Conservation (phyloP, 768 basidiomycete genomes). For the Trametes maxima region DNA sequence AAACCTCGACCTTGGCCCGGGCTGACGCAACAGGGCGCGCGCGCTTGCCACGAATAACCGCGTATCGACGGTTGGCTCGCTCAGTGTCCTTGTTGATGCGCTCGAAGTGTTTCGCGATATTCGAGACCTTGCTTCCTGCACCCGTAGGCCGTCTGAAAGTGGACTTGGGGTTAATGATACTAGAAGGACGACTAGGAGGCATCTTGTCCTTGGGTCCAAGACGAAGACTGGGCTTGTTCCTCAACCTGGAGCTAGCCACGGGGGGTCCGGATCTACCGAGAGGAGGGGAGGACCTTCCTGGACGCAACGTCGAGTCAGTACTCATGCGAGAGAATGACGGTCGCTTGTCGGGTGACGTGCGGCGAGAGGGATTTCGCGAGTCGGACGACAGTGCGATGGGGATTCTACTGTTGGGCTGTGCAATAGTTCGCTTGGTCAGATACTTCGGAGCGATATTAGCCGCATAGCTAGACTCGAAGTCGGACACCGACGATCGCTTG, state of each 20-base stretch:
- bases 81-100: conserved; percentile 76
- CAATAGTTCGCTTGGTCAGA: conserved; percentile 53
- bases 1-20: conserved; percentile 83
- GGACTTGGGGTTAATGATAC: conserved; percentile 48
- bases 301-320: conserved; percentile 26
- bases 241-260: conserved; percentile 37
- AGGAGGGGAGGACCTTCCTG: conserved; percentile 41
- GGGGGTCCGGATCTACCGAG: conserved; percentile 39
- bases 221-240: conserved; percentile 40
- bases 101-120: conserved; percentile 90
- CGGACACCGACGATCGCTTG: conserved; percentile 69
- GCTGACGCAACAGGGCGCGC: conserved; percentile 91
- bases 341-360: conserved; percentile 76
- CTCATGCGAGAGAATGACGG: conserved; percentile 26
- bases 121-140: conserved; percentile 75
- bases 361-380: conserved; percentile 63
- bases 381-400: conserved; percentile 52
- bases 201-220: conserved; percentile 39
- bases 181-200: conserved; percentile 43
- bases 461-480: conserved; percentile 91
- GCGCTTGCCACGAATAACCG: conserved; percentile 82
- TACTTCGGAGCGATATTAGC: conserved; percentile 88
- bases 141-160: conserved; percentile 56
- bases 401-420: conserved; percentile 46
- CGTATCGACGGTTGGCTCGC: conserved; percentile 74